Base-by-base conservation (phyloP, 2,329 filamentous ascomycete species). In the Gyromitra esculenta region DNA sequence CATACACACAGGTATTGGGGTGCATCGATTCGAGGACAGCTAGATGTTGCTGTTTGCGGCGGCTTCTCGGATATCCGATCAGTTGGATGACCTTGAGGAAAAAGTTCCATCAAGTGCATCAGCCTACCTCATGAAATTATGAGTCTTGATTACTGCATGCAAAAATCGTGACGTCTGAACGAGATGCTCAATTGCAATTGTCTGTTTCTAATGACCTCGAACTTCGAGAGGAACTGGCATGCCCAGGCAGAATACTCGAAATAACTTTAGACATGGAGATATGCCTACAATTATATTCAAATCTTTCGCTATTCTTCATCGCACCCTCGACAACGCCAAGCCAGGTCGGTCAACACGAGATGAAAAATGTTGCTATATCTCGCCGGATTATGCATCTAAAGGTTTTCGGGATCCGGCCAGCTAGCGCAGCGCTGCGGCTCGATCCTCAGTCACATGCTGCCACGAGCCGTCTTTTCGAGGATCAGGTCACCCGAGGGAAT, bases 31-130 rank as follows among this genome's bases (percentile, higher is more conserved):
- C 11, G 25, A 39, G 13, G n/a, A 62, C 15, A 43, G 15, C 4
- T n/a, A 45, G 43, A 52, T 65, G 45, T 13, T 65, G 25, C 43
- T 13, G 43, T 35, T 62, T 52, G 48, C 25, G 31, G 48, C 52
- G 15, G 66, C 54, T 50, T 59, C 52, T 37, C 62, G 62, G 60
- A 52, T 60, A 59, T 43, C 37, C 45, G 25, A 39, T 70, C 41
- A 62, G 41, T 70, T 60, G 54, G 11, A 21, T 54, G 25, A 39
- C 35, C 56, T 31, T 31, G 2, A 31, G 4, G 25, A 31, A 31
- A 41, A 31, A 21, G 18, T 39, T 65, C 9, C 43, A 50, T 6
- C n/a, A 15, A 65, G 18, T 25, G 21, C n/a, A 31, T 4, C 25
- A 43, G 37, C 59, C 59, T 62, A 45, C 59, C n/a, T 25, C 15